Conservation (phyloP, 75 land plant species). For the Pseudotsuga menziesii region DNA sequence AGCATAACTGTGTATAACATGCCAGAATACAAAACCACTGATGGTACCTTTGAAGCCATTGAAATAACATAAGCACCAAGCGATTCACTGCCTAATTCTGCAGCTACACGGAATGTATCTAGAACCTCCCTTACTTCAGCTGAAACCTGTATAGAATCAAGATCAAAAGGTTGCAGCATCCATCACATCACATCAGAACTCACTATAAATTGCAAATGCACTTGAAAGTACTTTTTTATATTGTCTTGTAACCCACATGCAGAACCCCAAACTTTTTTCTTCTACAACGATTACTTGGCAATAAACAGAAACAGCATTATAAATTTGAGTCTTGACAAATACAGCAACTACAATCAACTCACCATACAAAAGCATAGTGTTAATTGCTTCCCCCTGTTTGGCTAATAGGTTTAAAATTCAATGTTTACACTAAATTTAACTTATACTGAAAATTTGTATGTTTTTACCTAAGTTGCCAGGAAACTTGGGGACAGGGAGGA, state of each 20-base stretch:
- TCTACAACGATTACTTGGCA: neutral
- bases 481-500: too few relatives aligned
- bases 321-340: neutral
- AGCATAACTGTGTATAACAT: neutral
- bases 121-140: conserved; percentile 83
- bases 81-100: conserved; percentile 84
- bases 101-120: conserved; percentile 91
- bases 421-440: neutral
- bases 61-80: conserved; percentile 97
- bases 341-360: neutral
- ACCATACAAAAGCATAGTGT: neutral
- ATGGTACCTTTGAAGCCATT: conserved; percentile 84
- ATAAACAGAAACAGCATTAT: neutral
- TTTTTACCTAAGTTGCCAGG: too few relatives aligned
- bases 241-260: neutral
- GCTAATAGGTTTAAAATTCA: too few relatives aligned
- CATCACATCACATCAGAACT: neutral
- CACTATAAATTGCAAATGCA: neutral
- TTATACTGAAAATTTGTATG: neutral
- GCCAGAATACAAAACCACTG: neutral
- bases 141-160: conserved; percentile 31
- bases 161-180: neutral
- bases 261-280: neutral
- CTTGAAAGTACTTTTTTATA: neutral
- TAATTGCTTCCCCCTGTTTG: neutral